Base-by-base conservation (phyloP, 306 rosid genomes). In the Dryas octopetala region DNA sequence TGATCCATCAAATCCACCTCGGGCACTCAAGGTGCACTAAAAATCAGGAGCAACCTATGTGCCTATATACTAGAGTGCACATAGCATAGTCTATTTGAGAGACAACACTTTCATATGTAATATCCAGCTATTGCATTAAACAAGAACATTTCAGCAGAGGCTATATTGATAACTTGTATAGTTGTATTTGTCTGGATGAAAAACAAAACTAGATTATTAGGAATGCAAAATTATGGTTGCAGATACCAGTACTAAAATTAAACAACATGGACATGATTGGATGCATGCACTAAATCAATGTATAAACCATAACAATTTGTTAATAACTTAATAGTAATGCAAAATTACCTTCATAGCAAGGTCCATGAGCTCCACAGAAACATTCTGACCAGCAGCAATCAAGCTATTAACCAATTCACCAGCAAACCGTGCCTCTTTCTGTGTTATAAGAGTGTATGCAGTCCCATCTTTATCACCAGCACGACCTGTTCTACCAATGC, bases 401-500 rank as follows among this genome's bases (percentile, higher is more conserved):
- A 95, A 91, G 83, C 96, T 87, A 79, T 91, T 91, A 51, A 87
- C 98, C 92, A 95, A 81, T 76, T 95, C 98, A 68, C 98, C 97
- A 65, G 98, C 97, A 84, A 95, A 95, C 16, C 98, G 90, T 45
- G 97, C 97, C 83, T 95, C 98, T 81, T 95, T 95, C 45, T 86
- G 93, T 38, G 96, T 90, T 79, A 95, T 86, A 75, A 95, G 91
- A 48, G 98, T 91, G 85, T 95, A 88, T 59, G 98, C 97, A 82
- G 81, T 88, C 66, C 98, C 98, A 77, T 95, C 98, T 83, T 91
- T 95, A 86, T 95, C 98, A 81, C 98, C 98, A 57, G 98, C 98
- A 79, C 98, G 97, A 26, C 98, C 98, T 54, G 98, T 95, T 82
- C 98, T 87, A 80, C 98, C 98, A 83, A 95, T 91, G 60, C 98